A percentile compares a stretch with the other conserved stretches of the same genome.
These are phyloP conservation scores for Cercophora samala DNA, from an alignment of 495 filamentous ascomycete genomes.

Conservation along the genomic window DNA sequence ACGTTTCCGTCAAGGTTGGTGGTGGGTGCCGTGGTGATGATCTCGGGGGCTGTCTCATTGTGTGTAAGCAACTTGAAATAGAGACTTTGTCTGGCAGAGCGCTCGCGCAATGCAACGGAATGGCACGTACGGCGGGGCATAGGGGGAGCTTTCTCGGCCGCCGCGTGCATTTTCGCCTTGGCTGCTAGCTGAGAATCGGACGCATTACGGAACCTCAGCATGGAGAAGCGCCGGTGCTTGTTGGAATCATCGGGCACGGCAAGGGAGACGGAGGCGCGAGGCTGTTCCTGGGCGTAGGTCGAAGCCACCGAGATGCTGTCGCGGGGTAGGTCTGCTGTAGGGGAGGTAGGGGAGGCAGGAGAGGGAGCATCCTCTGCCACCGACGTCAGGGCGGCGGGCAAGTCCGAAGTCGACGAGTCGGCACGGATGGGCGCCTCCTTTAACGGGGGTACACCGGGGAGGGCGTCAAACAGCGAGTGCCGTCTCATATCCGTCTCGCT, in stretches of 20 bases:
- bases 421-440: conserved; percentile 27
- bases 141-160: conserved; percentile 59
- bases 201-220: conserved; percentile 87
- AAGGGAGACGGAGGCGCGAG: conserved; percentile 34
- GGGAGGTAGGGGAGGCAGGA: conserved; percentile 12
- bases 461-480: conserved; percentile 39
- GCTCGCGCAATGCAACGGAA: conserved; percentile 18
- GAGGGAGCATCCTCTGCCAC: conserved; percentile 25
- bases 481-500: conserved; percentile 51
- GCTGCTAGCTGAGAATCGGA: conserved; percentile 86
- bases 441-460: conserved; percentile 23
- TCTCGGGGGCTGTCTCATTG: conserved; percentile 65
- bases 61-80: conserved; percentile 21
- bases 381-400: conserved; percentile 24
- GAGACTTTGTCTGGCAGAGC: conserved; percentile 10
- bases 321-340: conserved; percentile 16
- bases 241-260: conserved; percentile 46
- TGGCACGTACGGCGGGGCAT: conserved; percentile 63
- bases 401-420: conserved; percentile 25
- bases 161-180: conserved; percentile 70
- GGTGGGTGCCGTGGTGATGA: conserved; percentile 91
- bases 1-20: conserved; percentile 64
- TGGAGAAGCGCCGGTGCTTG: conserved; percentile 73
- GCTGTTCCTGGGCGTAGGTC: conserved; percentile 28
- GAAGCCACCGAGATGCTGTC: conserved; percentile 27